Evolutionary conservation across 257 asterid genomes (phyloP).

Genomic region (Solanum paucissectum): DNA sequence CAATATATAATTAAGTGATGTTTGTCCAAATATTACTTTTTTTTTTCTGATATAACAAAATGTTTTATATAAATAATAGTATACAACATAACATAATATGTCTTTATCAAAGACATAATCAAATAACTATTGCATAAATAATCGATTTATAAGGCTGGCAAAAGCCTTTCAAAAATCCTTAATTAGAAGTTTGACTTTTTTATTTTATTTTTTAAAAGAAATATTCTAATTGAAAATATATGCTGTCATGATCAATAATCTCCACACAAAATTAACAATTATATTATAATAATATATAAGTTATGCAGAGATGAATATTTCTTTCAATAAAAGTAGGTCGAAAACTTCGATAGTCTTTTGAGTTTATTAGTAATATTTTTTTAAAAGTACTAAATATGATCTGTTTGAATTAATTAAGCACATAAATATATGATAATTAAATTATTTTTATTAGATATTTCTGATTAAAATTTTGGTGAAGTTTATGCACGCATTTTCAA

Average conservation of each 20-base stretch:
- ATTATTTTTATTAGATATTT: not conserved
- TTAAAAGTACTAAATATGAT: no score
- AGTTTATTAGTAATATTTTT: not conserved
- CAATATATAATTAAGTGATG: not conserved
- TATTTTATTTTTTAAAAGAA: not conserved
- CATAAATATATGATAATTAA: not conserved
- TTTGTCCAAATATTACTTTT: not conserved
- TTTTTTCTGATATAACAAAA: not conserved
- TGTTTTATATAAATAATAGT: not conserved
- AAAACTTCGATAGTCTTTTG: not conserved
- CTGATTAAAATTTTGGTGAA: not conserved
- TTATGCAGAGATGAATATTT: not conserved
- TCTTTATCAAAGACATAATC: not conserved
- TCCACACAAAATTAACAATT: not conserved
- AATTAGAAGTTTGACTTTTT: not conserved
- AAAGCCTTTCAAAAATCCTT: not conserved
- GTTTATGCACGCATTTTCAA: fast-evolving
- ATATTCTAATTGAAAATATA: not conserved
- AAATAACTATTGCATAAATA: not conserved
- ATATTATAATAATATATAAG: not conserved
- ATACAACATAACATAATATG: not conserved
- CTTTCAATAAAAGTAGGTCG: no score
- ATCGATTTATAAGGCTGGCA: not conserved
- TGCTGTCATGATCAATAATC: not conserved
- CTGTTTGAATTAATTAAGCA: not conserved